Conservation (phyloP, 2,329 filamentous ascomycete genomes). For the Fonsecaea erecta region DNA sequence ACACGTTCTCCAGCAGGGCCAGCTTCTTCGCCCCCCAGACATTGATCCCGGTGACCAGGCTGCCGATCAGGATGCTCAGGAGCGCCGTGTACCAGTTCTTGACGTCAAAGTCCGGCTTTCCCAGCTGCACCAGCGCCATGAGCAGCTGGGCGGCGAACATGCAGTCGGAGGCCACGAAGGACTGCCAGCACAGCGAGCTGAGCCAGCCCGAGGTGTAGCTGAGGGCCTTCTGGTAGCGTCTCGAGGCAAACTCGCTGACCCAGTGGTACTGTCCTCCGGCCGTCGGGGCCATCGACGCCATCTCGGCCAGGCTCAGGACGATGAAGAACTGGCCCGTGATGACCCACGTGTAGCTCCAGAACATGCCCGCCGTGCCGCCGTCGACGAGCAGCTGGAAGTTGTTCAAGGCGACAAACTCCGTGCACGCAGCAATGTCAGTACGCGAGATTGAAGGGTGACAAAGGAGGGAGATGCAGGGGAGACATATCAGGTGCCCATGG, state of each 20-base stretch:
- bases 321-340: conserved; percentile 73
- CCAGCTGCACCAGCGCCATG: conserved; percentile 47
- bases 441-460: too few relatives aligned
- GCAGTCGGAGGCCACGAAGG: conserved; percentile 18
- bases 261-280: conserved; percentile 54
- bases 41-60: conserved; percentile 51
- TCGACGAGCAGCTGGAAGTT: conserved; percentile 28
- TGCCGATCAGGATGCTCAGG: conserved; percentile 53
- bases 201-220: conserved; percentile 60
- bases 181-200: conserved; percentile 20
- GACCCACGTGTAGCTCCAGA: conserved; percentile 48
- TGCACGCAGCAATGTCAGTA: conserved; percentile 7
- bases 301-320: conserved; percentile 64
- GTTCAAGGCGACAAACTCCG: conserved; percentile 22
- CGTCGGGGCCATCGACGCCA: conserved; percentile 60
- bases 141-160: conserved; percentile 22
- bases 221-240: conserved; percentile 56
- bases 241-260: conserved; percentile 60
- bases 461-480: not conserved
- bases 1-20: conserved; percentile 46
- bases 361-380: conserved; percentile 34
- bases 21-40: conserved; percentile 43
- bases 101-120: conserved; percentile 48
- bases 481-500: conserved; percentile 23
- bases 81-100: conserved; percentile 56